Conservation (phyloP, 1,284 basidiomycete genomes). For the Singerocomus inundabilis region DNA sequence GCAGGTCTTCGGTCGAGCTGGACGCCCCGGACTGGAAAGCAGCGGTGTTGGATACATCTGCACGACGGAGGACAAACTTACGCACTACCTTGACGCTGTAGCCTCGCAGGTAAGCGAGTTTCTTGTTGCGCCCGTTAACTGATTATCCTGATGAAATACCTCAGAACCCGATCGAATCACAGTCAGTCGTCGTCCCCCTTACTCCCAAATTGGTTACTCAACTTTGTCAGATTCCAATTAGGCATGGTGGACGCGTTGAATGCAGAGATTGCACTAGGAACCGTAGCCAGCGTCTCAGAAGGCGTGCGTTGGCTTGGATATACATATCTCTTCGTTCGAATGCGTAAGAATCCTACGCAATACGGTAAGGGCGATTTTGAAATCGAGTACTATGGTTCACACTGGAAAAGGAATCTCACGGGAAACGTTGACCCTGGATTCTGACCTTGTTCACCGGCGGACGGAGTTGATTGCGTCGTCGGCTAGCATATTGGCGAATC, state of each 20-base stretch:
- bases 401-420: constrained; percentile 68
- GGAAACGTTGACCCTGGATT: constrained; percentile 75
- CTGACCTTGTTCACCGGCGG: constrained; percentile 74
- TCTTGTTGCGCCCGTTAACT: neutral
- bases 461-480: constrained; percentile 71
- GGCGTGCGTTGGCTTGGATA: constrained; percentile 96
- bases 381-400: neutral
- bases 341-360: constrained; percentile 89
- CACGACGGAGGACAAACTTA: constrained; percentile 90
- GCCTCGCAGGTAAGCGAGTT: constrained; percentile 69
- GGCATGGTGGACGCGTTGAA: constrained; percentile 94
- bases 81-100: constrained; percentile 89
- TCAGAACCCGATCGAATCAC: constrained; percentile 94
- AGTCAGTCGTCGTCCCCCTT: constrained; percentile 46
- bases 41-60: constrained; percentile 98
- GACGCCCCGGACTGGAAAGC: constrained; percentile 92
- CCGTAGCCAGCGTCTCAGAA: constrained; percentile 85
- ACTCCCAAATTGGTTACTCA: constrained; percentile 11
- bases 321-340: constrained; percentile 95
- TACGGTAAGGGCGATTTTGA: constrained; percentile 63
- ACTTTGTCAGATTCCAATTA: constrained; percentile 64
- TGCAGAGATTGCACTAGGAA: constrained; percentile 94
- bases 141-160: constrained; percentile 5
- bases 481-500: constrained; percentile 69
- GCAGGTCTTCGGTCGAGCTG: constrained; percentile 97